Conservation (phyloP, 2,329 filamentous ascomycete species). For the Hypomyces perniciosus region DNA sequence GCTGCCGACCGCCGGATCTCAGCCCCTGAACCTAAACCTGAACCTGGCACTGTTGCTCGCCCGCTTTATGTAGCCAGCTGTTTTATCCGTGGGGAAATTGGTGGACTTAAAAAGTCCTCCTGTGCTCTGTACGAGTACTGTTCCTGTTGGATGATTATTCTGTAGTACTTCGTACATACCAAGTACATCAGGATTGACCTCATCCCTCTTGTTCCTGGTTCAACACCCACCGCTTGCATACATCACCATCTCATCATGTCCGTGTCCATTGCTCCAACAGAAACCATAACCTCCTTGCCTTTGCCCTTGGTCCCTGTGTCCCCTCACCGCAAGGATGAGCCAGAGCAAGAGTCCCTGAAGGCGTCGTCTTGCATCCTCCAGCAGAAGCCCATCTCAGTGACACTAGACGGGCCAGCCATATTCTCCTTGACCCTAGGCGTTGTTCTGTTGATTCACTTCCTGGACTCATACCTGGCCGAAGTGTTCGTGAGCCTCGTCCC, state of each 20-base stretch:
- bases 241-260: conserved; percentile 19
- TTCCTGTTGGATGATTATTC: neutral
- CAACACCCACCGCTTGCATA: neutral
- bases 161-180: neutral
- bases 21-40: conserved; percentile 4
- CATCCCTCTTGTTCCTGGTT: too few relatives aligned
- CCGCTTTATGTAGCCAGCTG: too few relatives aligned
- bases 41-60: too few relatives aligned
- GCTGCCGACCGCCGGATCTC: conserved; percentile 11
- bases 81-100: too few relatives aligned
- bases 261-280: conserved; percentile 21
- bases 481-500: conserved; percentile 46
- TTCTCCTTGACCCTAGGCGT: conserved; percentile 40
- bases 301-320: conserved; percentile 13
- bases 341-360: conserved; percentile 3
- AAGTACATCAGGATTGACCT: neutral
- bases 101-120: too few relatives aligned
- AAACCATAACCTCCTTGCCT: conserved; percentile 19
- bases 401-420: conserved; percentile 45
- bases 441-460: conserved; percentile 46
- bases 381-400: conserved; percentile 47
- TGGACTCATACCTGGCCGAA: conserved; percentile 43
- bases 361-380: conserved; percentile 25
- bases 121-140: too few relatives aligned
- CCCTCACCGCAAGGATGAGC: conserved; percentile 4